Base-by-base conservation (phyloP, 2,329 filamentous ascomycete species). In the Podosphaera aphanis region DNA sequence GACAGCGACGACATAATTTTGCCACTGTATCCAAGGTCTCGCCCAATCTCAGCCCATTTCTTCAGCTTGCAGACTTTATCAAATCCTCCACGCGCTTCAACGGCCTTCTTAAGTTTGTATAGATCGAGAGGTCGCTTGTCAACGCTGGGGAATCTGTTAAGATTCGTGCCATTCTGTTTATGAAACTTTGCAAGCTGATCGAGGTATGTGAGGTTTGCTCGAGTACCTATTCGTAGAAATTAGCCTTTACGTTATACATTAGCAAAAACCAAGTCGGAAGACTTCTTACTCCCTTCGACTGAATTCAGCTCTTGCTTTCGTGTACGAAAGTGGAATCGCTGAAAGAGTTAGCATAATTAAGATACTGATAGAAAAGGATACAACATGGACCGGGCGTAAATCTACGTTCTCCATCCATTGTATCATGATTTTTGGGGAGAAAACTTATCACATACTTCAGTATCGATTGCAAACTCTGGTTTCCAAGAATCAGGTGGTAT, bases 1-100 rank as follows among this genome's bases (percentile, higher is more conserved):
- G 90, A 98, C 41, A 98, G 66, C 7, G 90, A 95, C 2, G 88
- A 95, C 90, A 98, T 98, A 51, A 98, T 98, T 66, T 98, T 98
- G 59, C 90, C 90, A 59, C 88, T 95, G 63, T 98, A 98, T 46
- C 90, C 90, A 42, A 98, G 66, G 60, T 95, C 90, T 57, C 90
- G 77, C 29, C 90, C 90, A 55, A 98, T 95, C 62, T 98, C 90
- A 15, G 90, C 90, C 90, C 90, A 98, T 65, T 95, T 95, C 65
- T 98, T 98, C 47, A 79, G 71, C 63, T 93, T 94, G 70, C 90
- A 98, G 39, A 98, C 90, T 58, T 83, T 83, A 46, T 94, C 86
- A 55, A 98, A 98, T 2, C 90, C 90, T 41, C 90, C 90, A 50
- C 90, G 77, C 25, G 83, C 79, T 59, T 95, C 90, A 31, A 98